Evolutionary conservation across 2,329 filamentous ascomycete species (phyloP), one percentile per base, ranked within the genome.

Genomic region (Sarocladiaceae sp.): DNA sequence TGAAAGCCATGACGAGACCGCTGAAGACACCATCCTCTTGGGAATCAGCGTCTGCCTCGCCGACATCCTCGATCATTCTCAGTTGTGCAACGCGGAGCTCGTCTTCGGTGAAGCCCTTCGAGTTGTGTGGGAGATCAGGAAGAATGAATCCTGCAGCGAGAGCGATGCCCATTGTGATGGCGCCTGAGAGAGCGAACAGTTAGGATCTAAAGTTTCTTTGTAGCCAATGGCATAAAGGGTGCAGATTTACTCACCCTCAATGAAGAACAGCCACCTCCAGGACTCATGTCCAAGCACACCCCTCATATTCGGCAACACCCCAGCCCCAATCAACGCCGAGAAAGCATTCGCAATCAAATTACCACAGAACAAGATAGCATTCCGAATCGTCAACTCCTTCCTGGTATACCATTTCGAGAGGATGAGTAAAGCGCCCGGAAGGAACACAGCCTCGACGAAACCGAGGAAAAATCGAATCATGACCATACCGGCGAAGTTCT

Each of bases 351-450:
- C 80, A 57, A 83, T 75, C 56, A 82, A 74, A 59, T 81, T 82
- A 2, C 79, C 78, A 55, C 78, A 78, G 64, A 82, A 83, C 20
- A 84, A 64, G 26, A 83, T 73, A 52, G 79, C 78, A 58, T 82
- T 80, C 50, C 79, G 69, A 51, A 69, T 67, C 13, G 76, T 74
- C 55, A 83, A 59, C 65, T 82, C 79, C 48, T 77, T 75, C 46
- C 82, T 74, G 1, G 83, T 86, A 64, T 87, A 87, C 77, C 83
- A 87, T 58, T 84, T 82, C 0, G 80, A 83, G 18, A 87, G 71
- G 42, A 86, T 80, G 39, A 85, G 72, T 11, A 86, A 71, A 0
- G 80, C 80, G 37, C 84, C 84, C 0, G 84, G 83, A 23, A 85
- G 70, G 63, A 85, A 86, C 1, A 82, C 82, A 0, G 84, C 83